Evolutionary conservation across 169 alveolate genomes (phyloP), one percentile per base, ranked within the genome.

Genomic region (Plasmodium gonderi): DNA sequence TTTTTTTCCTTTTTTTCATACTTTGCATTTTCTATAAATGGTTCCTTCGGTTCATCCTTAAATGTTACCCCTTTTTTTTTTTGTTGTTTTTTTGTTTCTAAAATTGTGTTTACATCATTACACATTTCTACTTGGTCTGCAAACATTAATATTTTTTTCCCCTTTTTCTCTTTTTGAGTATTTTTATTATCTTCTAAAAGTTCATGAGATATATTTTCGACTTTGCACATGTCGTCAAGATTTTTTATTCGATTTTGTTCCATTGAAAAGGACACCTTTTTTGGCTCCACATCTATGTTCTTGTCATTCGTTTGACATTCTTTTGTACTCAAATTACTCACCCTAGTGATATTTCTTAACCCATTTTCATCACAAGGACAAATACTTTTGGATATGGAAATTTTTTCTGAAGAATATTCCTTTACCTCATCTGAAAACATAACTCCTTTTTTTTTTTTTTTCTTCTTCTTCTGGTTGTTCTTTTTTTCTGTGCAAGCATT

Each of bases 131-230:
- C 75, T 38, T 82, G 72, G 11, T 82, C 92, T 49, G 83, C 29
- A 82, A 82, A 82, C 92, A 82, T 82, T 42, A 69, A 49, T 72
- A 60, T 82, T 82, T 82, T 68, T 54, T 82, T 82, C 23, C 40
- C 77, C 49, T 82, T 82, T 68, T 42, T 26, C 20, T 20, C 49
- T 8, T 82, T 20, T 82, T 74, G 51, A 9, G 36, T 14, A 31
- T 79, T 79, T 54, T 29, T 69, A 45, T 69, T 75, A 26, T 31
- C 38, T 78, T 78, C 75, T 78, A 78, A 11, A 78, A 17, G 12
- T 82, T 47, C 69, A 47, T 65, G 42, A 7, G 47, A 49, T 14
- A 12, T 40, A 4, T 49, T 45, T 69, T 72, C 36, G 11, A 14
- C 64, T 44, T 38, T 40, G 40, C 26, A 42, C 31, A 31, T 3